phyloP scores from a whole-genome alignment of 192 early-diverging fungal species.

The Phycomyces blakesleeanus region DNA sequence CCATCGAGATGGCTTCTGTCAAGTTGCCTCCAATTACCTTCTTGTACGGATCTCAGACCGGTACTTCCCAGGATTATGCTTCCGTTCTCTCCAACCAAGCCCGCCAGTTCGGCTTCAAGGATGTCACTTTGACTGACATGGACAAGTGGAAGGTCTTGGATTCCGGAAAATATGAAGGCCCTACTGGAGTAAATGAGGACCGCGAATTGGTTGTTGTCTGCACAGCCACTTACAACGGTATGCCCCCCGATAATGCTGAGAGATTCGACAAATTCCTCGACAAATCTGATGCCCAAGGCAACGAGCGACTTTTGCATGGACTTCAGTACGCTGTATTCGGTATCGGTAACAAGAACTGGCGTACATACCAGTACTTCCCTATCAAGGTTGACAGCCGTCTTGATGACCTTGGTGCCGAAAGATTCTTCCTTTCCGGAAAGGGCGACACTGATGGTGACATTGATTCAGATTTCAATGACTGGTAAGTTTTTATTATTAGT shows the following conservation, averaged over 20 bases:
- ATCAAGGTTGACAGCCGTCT: slow-evolving; percentile 36
- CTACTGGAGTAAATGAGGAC: neutral
- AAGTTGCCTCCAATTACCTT: slow-evolving; percentile 39
- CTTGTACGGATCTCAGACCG: slow-evolving; percentile 54
- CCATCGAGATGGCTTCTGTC: neutral
- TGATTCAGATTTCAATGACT: slow-evolving; percentile 27
- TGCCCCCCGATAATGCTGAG: slow-evolving; percentile 50
- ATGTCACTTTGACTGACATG: slow-evolving; percentile 22
- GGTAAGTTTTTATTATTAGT: slow-evolving; percentile 1
- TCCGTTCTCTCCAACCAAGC: slow-evolving; percentile 35
- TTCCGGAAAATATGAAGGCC: slow-evolving; percentile 14
- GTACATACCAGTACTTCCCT: slow-evolving; percentile 56
- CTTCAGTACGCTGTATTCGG: slow-evolving; percentile 55
- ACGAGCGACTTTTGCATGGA: slow-evolving; percentile 30
- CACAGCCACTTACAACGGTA: slow-evolving; percentile 36
- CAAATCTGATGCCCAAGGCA: slow-evolving; percentile 14
- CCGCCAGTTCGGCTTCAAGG: slow-evolving; percentile 37
- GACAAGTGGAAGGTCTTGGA: slow-evolving; percentile 41
- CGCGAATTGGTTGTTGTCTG: slow-evolving; percentile 28
- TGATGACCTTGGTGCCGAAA: slow-evolving; percentile 43
- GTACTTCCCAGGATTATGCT: slow-evolving; percentile 50
- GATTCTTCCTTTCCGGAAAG: slow-evolving; percentile 39
- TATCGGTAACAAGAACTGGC: slow-evolving; percentile 54
- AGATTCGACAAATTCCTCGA: slow-evolving; percentile 35
- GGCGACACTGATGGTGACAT: slow-evolving; percentile 47